phyloP scores from a whole-genome alignment of 2,329 filamentous ascomycete species.

The Camillea tinctor region DNA sequence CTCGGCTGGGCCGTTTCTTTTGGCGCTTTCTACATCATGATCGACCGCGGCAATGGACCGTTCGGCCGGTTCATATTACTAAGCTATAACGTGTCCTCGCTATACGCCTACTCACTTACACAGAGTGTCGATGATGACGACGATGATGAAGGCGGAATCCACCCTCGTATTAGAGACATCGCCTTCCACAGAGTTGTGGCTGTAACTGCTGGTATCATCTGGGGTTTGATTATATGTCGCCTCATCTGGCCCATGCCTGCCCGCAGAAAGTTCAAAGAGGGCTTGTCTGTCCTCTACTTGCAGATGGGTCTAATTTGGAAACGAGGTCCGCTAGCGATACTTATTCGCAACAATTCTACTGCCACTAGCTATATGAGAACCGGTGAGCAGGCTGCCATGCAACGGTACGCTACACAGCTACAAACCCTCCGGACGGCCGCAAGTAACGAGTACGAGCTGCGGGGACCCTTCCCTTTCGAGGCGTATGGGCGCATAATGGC shows the following conservation, averaged over 20 bases:
- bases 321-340: conserved; percentile 77
- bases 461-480: conserved; percentile 78
- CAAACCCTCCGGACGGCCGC: conserved; percentile 73
- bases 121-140: conserved; percentile 77
- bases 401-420: conserved; percentile 73
- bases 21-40: conserved; percentile 85
- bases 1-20: conserved; percentile 80
- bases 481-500: conserved; percentile 73
- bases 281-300: conserved; percentile 85
- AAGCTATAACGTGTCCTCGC: conserved; percentile 90
- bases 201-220: conserved; percentile 82
- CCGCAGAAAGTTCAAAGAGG: conserved; percentile 82
- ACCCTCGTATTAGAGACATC: conserved; percentile 85
- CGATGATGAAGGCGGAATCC: conserved; percentile 82
- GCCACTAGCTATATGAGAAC: conserved; percentile 74
- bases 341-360: conserved; percentile 58
- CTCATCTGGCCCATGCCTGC: conserved; percentile 94
- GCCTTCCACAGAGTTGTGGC: conserved; percentile 82
- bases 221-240: conserved; percentile 88
- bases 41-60: conserved; percentile 79
- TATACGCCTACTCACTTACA: conserved; percentile 90
- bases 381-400: conserved; percentile 83
- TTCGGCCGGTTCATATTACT: conserved; percentile 92
- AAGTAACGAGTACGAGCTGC: conserved; percentile 82
- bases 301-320: conserved; percentile 97